A percentile compares a stretch with the other conserved stretches of the same genome.
phyloP scores from a whole-genome alignment of 352 stramenopile species.

The Peronospora destructor region DNA sequence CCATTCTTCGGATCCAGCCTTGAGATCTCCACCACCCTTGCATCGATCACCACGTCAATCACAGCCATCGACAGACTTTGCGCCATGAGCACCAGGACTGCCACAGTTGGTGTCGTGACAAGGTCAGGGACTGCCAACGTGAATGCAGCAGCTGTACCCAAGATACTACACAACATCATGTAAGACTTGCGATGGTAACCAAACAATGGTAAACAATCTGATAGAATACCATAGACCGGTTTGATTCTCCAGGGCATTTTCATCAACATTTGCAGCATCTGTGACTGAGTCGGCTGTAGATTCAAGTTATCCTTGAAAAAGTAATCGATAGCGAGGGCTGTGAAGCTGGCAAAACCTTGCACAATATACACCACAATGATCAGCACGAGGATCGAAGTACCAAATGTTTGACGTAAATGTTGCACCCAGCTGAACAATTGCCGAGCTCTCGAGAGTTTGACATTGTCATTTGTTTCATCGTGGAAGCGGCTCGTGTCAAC shows the following conservation, averaged over 20 bases:
- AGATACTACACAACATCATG: constrained; percentile 85
- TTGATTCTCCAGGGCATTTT: constrained; percentile 94
- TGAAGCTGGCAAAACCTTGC: constrained; percentile 91
- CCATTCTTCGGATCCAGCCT: constrained; percentile 73
- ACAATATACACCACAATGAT: constrained; percentile 88
- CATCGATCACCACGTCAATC: constrained; percentile 95
- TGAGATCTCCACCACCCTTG: constrained; percentile 92
- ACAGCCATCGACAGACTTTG: constrained; percentile 88
- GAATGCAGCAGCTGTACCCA: constrained; percentile 52
- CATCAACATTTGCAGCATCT: constrained; percentile 89
- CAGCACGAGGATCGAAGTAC: constrained; percentile 58
- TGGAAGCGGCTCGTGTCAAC: not conserved
- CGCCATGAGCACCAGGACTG: constrained; percentile 64
- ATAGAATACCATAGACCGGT: constrained; percentile 94
- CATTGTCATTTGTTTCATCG: constrained; percentile 6
- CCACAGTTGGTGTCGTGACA: constrained; percentile 45
- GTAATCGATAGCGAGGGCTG: constrained; percentile 90
- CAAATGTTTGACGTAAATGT: constrained; percentile 57
- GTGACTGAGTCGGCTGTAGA: constrained; percentile 88
- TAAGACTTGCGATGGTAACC: constrained; percentile 93
- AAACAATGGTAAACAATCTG: constrained; percentile 91
- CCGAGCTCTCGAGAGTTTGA: constrained; percentile 18
- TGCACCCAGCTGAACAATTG: constrained; percentile 46
- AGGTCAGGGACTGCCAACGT: constrained; percentile 45
- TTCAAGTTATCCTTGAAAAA: constrained; percentile 95